Evolutionary conservation across 192 early-diverging fungal genomes (phyloP).

Genomic region (Coemansia sp.): DNA sequence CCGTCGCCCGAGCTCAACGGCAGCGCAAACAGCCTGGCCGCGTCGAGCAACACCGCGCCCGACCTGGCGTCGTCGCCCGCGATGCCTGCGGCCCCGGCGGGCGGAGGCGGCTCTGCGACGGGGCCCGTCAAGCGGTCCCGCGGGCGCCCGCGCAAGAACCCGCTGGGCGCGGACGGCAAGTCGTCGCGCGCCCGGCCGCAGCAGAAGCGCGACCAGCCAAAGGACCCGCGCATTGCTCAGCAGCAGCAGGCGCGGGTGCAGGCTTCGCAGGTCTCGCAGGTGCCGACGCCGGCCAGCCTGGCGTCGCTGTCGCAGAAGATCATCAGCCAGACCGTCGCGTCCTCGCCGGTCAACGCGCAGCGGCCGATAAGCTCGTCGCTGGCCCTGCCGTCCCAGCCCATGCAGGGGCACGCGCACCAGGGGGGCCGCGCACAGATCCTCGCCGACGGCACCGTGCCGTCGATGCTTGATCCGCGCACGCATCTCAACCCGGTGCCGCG

Average conservation of each 20-base stretch:
- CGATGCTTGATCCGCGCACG: constrained; percentile 27
- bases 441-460: constrained; percentile 13
- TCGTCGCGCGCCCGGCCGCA: constrained; percentile 22
- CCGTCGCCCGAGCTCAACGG: constrained; percentile 46
- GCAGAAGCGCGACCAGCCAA: constrained; percentile 9
- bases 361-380: constrained; percentile 32
- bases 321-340: constrained; percentile 30
- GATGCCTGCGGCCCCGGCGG: constrained; percentile 2
- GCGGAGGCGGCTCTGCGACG: no score
- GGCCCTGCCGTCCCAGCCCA: constrained; percentile 7
- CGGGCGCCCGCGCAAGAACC: constrained; percentile 50
- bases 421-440: constrained; percentile 13
- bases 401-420: constrained; percentile 30
- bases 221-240: neutral
- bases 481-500: constrained; percentile 22
- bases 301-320: constrained; percentile 47
- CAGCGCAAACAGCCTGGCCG: neutral
- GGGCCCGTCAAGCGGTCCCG: constrained; percentile 40
- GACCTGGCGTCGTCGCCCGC: neutral
- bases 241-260: constrained; percentile 18
- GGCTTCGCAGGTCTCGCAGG: constrained; percentile 11
- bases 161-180: constrained; percentile 23
- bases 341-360: constrained; percentile 29
- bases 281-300: constrained; percentile 37
- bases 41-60: neutral